These are phyloP conservation scores for Coccomyxa sp. DNA, from an alignment of 139 green algal genomes.

Conservation along the genomic window DNA sequence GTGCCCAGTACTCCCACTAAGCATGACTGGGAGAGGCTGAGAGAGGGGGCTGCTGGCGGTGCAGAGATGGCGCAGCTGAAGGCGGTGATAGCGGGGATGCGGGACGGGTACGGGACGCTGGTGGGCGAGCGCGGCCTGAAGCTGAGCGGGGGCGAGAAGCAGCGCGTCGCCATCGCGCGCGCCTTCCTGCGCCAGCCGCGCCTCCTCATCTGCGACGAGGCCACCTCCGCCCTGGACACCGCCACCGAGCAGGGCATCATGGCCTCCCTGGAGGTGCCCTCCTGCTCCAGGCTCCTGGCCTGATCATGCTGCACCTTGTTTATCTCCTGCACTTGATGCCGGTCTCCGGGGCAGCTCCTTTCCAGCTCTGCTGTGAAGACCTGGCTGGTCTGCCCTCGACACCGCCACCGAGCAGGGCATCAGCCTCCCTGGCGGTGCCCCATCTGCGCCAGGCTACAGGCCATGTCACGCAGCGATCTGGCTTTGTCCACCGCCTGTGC, in stretches of 20 bases:
- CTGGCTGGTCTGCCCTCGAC: constrained; percentile 37
- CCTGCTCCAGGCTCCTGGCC: neutral
- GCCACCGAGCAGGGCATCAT: constrained; percentile 80
- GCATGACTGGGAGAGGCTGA: too few relatives aligned
- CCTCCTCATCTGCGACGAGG: constrained; percentile 10
- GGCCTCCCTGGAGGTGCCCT: constrained; percentile 43
- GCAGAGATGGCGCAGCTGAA: constrained; percentile 46
- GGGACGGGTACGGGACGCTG: constrained; percentile 59
- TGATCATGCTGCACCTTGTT: neutral
- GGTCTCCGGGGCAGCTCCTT: neutral
- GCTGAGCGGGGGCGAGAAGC: constrained; percentile 92
- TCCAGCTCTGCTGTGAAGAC: neutral
- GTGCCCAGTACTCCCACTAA: too few relatives aligned
- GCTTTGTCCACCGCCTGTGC: neutral
- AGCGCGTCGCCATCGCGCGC: constrained; percentile 91
- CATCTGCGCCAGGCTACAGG: neutral
- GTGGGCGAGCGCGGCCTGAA: constrained; percentile 87
- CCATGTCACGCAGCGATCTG: neutral
- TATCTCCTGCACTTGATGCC: neutral
- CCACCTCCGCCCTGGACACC: constrained; percentile 48
- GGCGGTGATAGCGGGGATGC: constrained; percentile 54
- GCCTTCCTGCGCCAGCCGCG: constrained; percentile 53
- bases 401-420: constrained; percentile 76
- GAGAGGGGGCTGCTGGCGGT: too few relatives aligned
- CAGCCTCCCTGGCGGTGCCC: constrained; percentile 47